A percentile compares a stretch with the other conserved stretches of the same genome.
Evolutionary conservation across 768 basidiomycete genomes (phyloP).

Genomic region (Candolleomyces aberdarensis): DNA sequence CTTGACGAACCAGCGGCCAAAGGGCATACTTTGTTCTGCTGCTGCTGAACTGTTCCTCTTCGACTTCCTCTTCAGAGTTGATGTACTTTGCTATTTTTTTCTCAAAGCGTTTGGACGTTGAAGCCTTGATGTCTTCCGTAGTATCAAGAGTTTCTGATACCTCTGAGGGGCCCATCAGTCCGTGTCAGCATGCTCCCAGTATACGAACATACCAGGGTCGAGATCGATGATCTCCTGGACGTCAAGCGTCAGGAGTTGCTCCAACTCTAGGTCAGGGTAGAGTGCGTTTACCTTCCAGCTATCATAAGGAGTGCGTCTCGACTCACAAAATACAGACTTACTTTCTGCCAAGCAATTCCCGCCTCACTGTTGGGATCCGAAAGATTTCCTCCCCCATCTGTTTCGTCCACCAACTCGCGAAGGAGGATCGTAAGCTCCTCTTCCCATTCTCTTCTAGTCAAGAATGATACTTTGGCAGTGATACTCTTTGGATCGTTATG

Average conservation of each 20-base stretch:
- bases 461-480: conserved; percentile 56
- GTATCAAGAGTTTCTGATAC: conserved; percentile 47
- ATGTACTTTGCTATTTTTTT: conserved; percentile 51
- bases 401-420: conserved; percentile 43
- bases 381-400: conserved; percentile 50
- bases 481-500: conserved; percentile 50
- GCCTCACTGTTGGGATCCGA: conserved; percentile 51
- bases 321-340: conserved; percentile 34
- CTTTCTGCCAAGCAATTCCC: conserved; percentile 62
- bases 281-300: conserved; percentile 52
- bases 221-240: conserved; percentile 47
- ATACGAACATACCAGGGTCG: conserved; percentile 35
- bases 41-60: neutral
- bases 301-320: conserved; percentile 25
- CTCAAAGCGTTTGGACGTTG: conserved; percentile 48
- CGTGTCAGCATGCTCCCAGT: conserved; percentile 13
- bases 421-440: conserved; percentile 53
- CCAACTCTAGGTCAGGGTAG: conserved; percentile 49
- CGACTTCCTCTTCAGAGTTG: neutral
- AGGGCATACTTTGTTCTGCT: conserved; percentile 27
- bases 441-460: conserved; percentile 54
- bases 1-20: conserved; percentile 65
- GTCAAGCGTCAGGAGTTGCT: conserved; percentile 45
- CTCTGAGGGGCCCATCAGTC: conserved; percentile 31
- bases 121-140: conserved; percentile 48